Base-by-base conservation (phyloP, 192 early-diverging fungal species). In the Gigaspora rosea region DNA sequence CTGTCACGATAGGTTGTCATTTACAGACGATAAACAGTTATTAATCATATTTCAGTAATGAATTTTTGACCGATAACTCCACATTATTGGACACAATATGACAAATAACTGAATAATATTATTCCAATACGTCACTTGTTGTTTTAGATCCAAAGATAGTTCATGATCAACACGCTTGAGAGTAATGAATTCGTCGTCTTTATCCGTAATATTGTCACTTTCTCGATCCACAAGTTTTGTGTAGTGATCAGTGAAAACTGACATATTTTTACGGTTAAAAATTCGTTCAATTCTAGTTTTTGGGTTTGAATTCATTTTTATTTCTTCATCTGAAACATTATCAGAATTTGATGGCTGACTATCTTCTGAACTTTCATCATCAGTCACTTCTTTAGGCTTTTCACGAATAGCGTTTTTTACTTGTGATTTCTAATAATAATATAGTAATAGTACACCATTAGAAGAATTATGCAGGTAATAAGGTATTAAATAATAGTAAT, bases 191-290 rank as follows among this genome's bases (percentile, higher is more conserved):
- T 95, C 95, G 61, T 89, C 91, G 67, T 86, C 87, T 41, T 81
- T 84, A 48, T 52, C 67, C 1, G 61, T 70, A 15, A 47, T 54
- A 15, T 79, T 71, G 51, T 88, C 88, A 48, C 62, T 78, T 41
- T 83, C 90, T 22, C 87, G 87, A 46, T 94, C 95, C 2, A 94
- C 89, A 33, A 98, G 83, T 74, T 91, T 93, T 76, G 85, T 86
- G 85, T 97, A 99, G 84, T 98, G 96, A 33, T 94, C 92, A 1
- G 96, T 93, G 70, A 99, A 79, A 48, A 97, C 91, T 58, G 89
- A 91, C 66, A 91, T 90, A 87, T 99, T 99, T 85, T 95, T 95
- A 78, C 94, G 90, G 8, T 86, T 87, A 85, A 99, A 96, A 95
- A 98, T 92, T 78, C 93, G 92, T 70, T 97, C 97, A 8, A 96